Percentiles rank a stretch among this genome's conserved stretches.
phyloP scores from a whole-genome alignment of 768 basidiomycete genomes.

The Termitomyces sp. region DNA sequence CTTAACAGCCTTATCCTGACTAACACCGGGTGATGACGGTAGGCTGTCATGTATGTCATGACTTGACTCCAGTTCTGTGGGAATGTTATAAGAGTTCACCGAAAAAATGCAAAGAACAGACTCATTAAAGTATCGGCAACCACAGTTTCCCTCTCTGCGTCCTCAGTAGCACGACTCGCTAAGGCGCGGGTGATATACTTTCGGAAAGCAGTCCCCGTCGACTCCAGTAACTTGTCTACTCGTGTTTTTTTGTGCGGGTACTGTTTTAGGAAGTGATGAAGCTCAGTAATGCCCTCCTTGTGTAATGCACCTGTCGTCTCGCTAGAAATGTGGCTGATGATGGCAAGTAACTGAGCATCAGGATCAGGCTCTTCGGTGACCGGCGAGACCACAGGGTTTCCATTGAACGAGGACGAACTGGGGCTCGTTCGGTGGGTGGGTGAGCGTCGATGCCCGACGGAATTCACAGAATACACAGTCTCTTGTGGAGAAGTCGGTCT shows the following conservation, averaged over 20 bases:
- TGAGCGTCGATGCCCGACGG: slow-evolving; percentile 47
- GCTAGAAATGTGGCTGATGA: slow-evolving; percentile 84
- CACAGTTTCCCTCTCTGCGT: slow-evolving; percentile 72
- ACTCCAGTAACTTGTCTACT: slow-evolving; percentile 85
- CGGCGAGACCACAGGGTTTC: slow-evolving; percentile 43
- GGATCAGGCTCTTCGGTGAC: slow-evolving; percentile 81
- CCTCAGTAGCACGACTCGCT: slow-evolving; percentile 83
- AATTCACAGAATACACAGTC: slow-evolving; percentile 44
- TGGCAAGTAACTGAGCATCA: slow-evolving; percentile 74
- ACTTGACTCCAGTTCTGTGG: slow-evolving; percentile 60
- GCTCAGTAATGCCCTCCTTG: slow-evolving; percentile 91
- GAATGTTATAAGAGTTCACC: slow-evolving; percentile 8
- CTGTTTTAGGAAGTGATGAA: slow-evolving; percentile 90
- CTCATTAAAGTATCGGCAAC: slow-evolving; percentile 83
- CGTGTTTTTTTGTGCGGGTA: slow-evolving; percentile 79
- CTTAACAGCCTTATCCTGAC: slow-evolving; percentile 26
- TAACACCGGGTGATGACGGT: slow-evolving; percentile 21
- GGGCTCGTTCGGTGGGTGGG: slow-evolving; percentile 66
- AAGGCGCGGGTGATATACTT: slow-evolving; percentile 89
- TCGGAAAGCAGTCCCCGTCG: slow-evolving; percentile 84
- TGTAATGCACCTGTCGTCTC: slow-evolving; percentile 86
- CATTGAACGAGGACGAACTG: slow-evolving; percentile 60
- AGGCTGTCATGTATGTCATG: slow-evolving; percentile 33
- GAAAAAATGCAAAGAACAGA: slow-evolving; percentile 31
- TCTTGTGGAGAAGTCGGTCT: slow-evolving; percentile 70